These are phyloP conservation scores for Chlorella vulgaris DNA, from an alignment of 139 green algal genomes.

Conservation along the genomic window DNA sequence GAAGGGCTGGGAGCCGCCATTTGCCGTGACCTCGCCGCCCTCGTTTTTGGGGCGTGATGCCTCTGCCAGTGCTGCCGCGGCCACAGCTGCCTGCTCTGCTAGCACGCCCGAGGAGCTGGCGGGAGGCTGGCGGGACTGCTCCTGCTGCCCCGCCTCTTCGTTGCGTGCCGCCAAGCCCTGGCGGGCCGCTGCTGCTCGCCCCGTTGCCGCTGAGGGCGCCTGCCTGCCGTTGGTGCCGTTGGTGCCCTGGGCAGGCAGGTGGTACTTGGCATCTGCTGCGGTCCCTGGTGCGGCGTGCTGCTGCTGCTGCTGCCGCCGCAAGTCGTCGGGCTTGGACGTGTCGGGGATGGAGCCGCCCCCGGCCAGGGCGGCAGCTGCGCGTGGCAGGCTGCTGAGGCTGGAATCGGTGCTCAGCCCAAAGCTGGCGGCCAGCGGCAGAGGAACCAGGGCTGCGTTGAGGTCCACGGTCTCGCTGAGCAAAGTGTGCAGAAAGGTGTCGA, in stretches of 20 bases:
- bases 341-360: too few relatives aligned
- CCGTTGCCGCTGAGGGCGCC: too few relatives aligned
- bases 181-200: neutral
- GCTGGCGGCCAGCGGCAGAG: conserved; percentile 10
- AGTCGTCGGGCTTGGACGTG: neutral
- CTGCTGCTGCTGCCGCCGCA: neutral
- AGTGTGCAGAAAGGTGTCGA: conserved; percentile 36
- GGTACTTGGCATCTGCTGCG: too few relatives aligned
- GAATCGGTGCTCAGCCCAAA: conserved; percentile 24
- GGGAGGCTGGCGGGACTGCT: neutral
- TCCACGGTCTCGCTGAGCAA: conserved; percentile 18
- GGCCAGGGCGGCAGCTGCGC: neutral
- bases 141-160: neutral
- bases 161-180: neutral
- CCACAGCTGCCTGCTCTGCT: neutral
- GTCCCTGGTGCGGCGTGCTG: neutral
- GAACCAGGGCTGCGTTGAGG: conserved; percentile 23
- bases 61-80: neutral
- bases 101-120: conserved; percentile 14
- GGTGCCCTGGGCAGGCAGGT: too few relatives aligned
- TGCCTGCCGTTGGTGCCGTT: too few relatives aligned
- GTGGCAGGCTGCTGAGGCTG: neutral
- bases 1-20: neutral
- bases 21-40: neutral
- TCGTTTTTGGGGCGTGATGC: neutral